Evolutionary conservation across 139 green algal species (phyloP), one percentile per base, ranked within the genome.

Genomic region (Zygnema cylindricum): DNA sequence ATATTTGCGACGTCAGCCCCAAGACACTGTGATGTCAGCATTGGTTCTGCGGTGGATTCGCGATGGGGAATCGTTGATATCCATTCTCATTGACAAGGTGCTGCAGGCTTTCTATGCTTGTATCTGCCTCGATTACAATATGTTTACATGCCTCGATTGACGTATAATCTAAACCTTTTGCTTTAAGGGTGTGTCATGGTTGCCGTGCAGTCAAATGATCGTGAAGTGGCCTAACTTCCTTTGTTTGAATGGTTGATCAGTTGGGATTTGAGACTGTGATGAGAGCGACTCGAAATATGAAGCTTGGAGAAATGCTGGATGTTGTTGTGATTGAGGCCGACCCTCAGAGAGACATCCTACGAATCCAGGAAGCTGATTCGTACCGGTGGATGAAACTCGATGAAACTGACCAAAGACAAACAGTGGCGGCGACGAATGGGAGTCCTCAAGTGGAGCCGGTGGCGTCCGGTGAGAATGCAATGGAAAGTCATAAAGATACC

Each of bases 221-320:
- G n/a, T n/a, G n/a, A n/a, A n/a, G n/a, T n/a, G n/a, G n/a, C n/a
- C n/a, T n/a, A n/a, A n/a, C n/a, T n/a, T n/a, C n/a, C n/a, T n/a
- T n/a, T n/a, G n/a, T n/a, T n/a, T n/a, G n/a, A n/a, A n/a, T n/a
- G n/a, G n/a, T n/a, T 79, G 39, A 21, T 69, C 83, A 88, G 83
- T 2, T 87, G 40, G 83, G 83, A 16, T 88, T 69, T 88, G 83
- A 88, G 71, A 86, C 71, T n/a, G 1, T 88, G 7, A 87, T 88
- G 83, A 49, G 3, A n/a, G 2, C 84, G 33, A 87, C 83, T 16
- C 38, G 83, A 23, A 42, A 87, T 35, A 30, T 87, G 69, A 43
- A 16, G 35, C 3, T 88, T 36, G 83, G 83, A 35, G 81, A 83
- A 22, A 11, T 3, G 36, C 33, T 87, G 30, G 30, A 76, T 30